A percentile compares a stretch with the other conserved stretches of the same genome.
These are phyloP conservation scores for Phaffomyces thermotolerans DNA, from an alignment of 805 yeast genomes.

Conservation along the genomic window DNA sequence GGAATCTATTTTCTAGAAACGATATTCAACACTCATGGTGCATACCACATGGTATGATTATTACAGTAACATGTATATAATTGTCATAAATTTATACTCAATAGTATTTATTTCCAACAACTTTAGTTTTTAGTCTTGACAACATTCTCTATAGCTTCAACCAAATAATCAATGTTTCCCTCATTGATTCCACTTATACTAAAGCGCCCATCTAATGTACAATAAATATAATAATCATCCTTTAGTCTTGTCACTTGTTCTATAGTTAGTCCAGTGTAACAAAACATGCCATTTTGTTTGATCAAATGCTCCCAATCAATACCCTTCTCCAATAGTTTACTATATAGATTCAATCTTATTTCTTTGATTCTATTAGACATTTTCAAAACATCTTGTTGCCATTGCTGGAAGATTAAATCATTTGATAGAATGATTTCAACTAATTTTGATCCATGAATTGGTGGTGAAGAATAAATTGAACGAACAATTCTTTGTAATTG, in stretches of 20 bases:
- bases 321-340: slow-evolving; percentile 46
- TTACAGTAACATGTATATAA: no score
- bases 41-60: no score
- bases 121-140: not conserved
- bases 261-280: slow-evolving; percentile 73
- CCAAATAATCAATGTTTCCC: slow-evolving; percentile 68
- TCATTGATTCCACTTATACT: slow-evolving; percentile 86
- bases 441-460: slow-evolving; percentile 87
- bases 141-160: slow-evolving; percentile 44
- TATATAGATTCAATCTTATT: slow-evolving; percentile 61
- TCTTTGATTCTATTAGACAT: slow-evolving; percentile 75
- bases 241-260: slow-evolving; percentile 68
- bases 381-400: slow-evolving; percentile 73
- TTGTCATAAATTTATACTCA: no score
- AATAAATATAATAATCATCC: slow-evolving; percentile 68
- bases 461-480: slow-evolving; percentile 88
- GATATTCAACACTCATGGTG: no score
- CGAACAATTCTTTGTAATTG: slow-evolving; percentile 80
- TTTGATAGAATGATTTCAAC: slow-evolving; percentile 70
- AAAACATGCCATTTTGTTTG: slow-evolving; percentile 94
- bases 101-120: not conserved
- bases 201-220: slow-evolving; percentile 87
- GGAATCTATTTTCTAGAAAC: no score
- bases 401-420: slow-evolving; percentile 52
- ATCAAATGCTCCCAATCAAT: slow-evolving; percentile 82